Base-by-base conservation (phyloP, 2,329 filamentous ascomycete genomes). In the Stagonosporopsis rhizophila region DNA sequence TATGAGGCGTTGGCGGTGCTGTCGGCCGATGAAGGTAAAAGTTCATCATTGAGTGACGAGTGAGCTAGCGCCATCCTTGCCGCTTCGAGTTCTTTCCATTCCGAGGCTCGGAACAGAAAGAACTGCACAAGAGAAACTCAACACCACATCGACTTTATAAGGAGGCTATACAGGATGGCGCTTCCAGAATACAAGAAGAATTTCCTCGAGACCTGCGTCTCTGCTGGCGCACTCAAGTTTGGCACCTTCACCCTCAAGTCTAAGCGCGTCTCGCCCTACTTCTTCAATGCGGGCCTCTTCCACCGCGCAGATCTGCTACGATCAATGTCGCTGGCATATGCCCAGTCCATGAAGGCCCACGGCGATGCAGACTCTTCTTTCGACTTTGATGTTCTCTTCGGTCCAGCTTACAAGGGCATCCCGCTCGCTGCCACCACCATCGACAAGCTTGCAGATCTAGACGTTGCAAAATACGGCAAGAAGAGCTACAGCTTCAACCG, bases 401-500 rank as follows among this genome's bases (percentile, higher is more conserved):
- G 86, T 15, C 94, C 95, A 2, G 94, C 95, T 9, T 99, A 98
- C 83, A 99, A 98, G 81, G 95, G 95, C 40, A 96, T 98, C 63
- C 92, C 93, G 1, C 85, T 98, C n/a, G 90, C 90, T 40, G 88
- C 89, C 15, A 85, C 90, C 2, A 89, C 92, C 15, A 84, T 89
- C 34, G 85, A 90, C 73, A 89, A 92, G 75, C 85, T 98, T 12
- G 86, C 86, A 49, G 84, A 88, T 69, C 79, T 92, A 11, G 87
- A 91, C 60, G 80, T 85, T 17, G 77, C 80, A 46, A 85, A 82
- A 59, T 95, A 89, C 77, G 86, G 85, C 52, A 78, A 83, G 39
- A 82, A 90, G 54, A 91, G 88, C 71, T 98, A 96, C 80, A 89
- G 88, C 30, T 98, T 96, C 80, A 96, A 98, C 79, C 87, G 95